Conservation (phyloP, 192 early-diverging fungal species). For the Coemansia sp. region DNA sequence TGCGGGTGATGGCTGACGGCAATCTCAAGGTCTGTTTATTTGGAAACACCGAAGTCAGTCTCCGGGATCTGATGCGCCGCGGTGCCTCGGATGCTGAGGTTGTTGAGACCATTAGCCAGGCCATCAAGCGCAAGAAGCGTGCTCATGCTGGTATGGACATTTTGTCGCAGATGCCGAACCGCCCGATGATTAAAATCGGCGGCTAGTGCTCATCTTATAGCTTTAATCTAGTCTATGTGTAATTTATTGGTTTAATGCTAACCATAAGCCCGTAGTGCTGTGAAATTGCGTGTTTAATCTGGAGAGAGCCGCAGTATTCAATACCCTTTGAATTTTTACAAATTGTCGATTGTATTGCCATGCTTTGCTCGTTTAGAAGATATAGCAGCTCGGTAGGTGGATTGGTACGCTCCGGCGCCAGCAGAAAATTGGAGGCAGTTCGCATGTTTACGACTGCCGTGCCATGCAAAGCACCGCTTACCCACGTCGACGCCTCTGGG, state of each 20-base stretch:
- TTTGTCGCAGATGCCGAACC: slow-evolving; percentile 77
- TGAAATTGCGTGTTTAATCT: background rate
- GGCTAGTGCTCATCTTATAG: slow-evolving; percentile 55
- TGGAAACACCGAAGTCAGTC: slow-evolving; percentile 85
- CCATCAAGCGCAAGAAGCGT: slow-evolving; percentile 86
- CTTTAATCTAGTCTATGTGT: background rate
- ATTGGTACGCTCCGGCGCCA: background rate
- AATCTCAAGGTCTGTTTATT: slow-evolving; percentile 94
- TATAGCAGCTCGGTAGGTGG: background rate
- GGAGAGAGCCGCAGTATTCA: background rate
- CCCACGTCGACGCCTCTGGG: slow-evolving; percentile 77
- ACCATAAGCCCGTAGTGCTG: slow-evolving; percentile 1
- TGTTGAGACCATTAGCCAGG: slow-evolving; percentile 67
- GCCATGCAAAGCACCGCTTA: slow-evolving; percentile 39
- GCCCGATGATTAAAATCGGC: slow-evolving; percentile 95
- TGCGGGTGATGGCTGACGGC: slow-evolving; percentile 92
- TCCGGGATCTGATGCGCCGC: slow-evolving; percentile 77
- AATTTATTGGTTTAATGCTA: background rate
- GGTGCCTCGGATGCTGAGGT: slow-evolving; percentile 65
- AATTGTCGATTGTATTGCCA: background rate
- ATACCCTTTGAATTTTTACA: background rate
- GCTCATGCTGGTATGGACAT: slow-evolving; percentile 93
- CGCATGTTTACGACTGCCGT: background rate
- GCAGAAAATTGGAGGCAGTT: background rate
- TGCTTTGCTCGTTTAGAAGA: background rate